Evolutionary conservation across 1,284 basidiomycete genomes (phyloP), one percentile per base, ranked within the genome.

Genomic region (Cerrena zonata): DNA sequence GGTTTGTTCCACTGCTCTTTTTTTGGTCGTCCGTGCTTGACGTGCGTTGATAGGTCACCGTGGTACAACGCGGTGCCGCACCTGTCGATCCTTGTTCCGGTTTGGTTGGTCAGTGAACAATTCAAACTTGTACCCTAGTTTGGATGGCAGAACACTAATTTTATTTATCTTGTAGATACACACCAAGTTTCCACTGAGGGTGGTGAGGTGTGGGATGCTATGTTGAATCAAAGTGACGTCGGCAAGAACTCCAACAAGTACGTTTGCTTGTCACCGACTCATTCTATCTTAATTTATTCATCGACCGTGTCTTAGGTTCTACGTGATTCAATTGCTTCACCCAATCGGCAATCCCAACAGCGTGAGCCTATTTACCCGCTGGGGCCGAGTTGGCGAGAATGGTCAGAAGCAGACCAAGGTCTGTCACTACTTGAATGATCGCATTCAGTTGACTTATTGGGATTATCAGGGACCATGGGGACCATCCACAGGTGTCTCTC

Each of bases 161-260:
- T 12, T 18, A 13, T 36, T 40, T 40, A 26, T 12, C 5, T 47
- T n/a, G 41, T 11, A 80, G 79, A 64, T 49, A 76, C 79, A 0
- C 80, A 83, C 59, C 70, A 81, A 61, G 82, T 85, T 7, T 79
- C 76, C 53, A 61, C 65, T 25, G 70, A 74, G 42, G 61, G 55
- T 2, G 72, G 75, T 39, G 71, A 68, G 24, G 73, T 82, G 11
- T 85, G 77, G 76, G 83, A 85, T 61, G 82, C 79, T n/a, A 82
- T 80, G 72, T 72, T 86, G 51, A 85, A 84, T 63, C 82, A 85
- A 64, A 84, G 82, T 1, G 74, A 84, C 56, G 71, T 84, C 19
- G 72, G 71, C 37, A 75, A 72, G 53, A 78, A 84, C 65, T 77
- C 79, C 55, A 84, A 84, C 69, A 84, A 84, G 80, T 81, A 47